Base-by-base conservation (phyloP, 164 flowering plant species). In the Chimonanthus praecox region DNA sequence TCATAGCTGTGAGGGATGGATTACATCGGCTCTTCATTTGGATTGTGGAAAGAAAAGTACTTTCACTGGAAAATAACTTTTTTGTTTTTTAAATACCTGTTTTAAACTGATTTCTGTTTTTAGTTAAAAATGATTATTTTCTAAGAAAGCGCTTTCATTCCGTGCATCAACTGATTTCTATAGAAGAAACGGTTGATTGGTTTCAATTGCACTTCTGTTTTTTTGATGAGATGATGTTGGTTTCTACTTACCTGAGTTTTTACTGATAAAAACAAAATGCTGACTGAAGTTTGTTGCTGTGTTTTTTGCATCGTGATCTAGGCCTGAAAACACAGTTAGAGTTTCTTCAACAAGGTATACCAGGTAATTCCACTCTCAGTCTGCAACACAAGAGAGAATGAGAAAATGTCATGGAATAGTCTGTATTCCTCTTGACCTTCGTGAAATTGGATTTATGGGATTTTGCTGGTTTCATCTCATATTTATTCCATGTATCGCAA, bases 341-440 rank as follows among this genome's bases (percentile, higher is more conserved):
- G 70, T 92, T 84, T 86, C 90, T 94, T 76, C 97, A 91, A 77
- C 97, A 89, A 80, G 90, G 94, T 20, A 85, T 94, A 82, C 92
- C 94, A 80, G 97, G 98, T 94, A 87, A 15, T 72, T 7, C 61
- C 75, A 71, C 3, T 33, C 33, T 33, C 33, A 1, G 1, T 33
- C 33, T 33, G 33, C 33, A 33, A 33, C 33, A 33, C 33, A 33
- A 33, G 33, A 33, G 33, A 33, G 74, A 51, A 16, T 74, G 58
- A 20, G 20, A 62, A 62, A n/a, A 20, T 5, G 33, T 62, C 33
- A n/a, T 62, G n/a, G 65, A 62, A 20, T 7, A 62, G n/a, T 66
- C 18, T 11, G n/a, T 15, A 13, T 66, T 66, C 44, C 0, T 44
- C 47, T 11, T 45, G 21, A 44, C 47, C 46, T 10, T 54, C 16